Percentiles rank a stretch among this genome's conserved stretches.
Evolutionary conservation across 441 rosid species (phyloP).

Genomic region (Brassica balearica): DNA sequence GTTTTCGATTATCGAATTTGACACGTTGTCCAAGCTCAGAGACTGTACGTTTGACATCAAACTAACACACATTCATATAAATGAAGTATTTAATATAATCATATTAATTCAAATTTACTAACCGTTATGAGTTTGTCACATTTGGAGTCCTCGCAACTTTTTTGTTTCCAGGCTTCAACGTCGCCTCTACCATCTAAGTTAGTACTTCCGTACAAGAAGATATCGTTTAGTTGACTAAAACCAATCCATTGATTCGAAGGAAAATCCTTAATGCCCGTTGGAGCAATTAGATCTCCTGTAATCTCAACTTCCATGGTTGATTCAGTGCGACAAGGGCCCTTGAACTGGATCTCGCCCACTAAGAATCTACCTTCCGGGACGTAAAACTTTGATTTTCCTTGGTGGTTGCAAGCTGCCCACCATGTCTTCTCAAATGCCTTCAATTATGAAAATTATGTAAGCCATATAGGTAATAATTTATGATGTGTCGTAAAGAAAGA

Average conservation of each 20-base stretch:
- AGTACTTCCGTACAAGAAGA: background rate
- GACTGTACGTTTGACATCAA: background rate
- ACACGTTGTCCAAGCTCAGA: background rate
- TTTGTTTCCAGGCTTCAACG: background rate
- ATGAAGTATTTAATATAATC: background rate
- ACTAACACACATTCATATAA: background rate
- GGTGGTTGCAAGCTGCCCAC: constrained; percentile 1
- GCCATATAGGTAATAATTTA: background rate
- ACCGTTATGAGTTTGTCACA: background rate
- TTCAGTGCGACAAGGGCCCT: constrained; percentile 2
- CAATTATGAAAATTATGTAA: background rate
- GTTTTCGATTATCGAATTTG: background rate
- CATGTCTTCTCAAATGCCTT: background rate
- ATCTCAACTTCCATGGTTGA: background rate
- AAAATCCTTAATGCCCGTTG: background rate
- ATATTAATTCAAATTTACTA: background rate
- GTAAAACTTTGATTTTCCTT: background rate
- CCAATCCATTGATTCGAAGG: background rate
- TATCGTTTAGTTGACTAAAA: background rate
- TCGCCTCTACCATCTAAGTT: background rate
- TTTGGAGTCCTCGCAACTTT: background rate
- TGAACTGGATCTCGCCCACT: background rate
- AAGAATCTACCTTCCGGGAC: background rate
- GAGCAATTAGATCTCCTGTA: background rate
- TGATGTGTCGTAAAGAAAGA: background rate